Evolutionary conservation across 371 early-diverging fungal species (phyloP), one percentile per base, ranked within the genome.

Genomic region (Coelomomyces lativittatus): DNA sequence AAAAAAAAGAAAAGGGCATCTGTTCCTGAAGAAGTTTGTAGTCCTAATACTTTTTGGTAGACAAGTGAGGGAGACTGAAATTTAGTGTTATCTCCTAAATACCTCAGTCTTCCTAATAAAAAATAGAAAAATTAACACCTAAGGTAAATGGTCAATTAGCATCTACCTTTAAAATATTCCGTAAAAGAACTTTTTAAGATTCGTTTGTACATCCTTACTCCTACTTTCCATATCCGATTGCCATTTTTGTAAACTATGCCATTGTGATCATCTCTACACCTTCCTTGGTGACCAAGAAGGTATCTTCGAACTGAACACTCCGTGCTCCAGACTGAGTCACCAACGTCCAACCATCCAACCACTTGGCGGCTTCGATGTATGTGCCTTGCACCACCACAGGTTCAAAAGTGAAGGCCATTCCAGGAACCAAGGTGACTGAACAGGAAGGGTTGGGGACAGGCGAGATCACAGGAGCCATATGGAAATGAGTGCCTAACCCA

Each of bases 271-370:
- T 65, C 48, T 84, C 80, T 17, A 71, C 73, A 11, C 86, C 85
- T 29, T 57, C 48, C 5, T 67, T 64, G 0, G 73, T 81, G 5
- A 89, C 51, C 28, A 83, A 57, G 15, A 89, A 51, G 49, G 76
- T 78, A 52, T 86, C 84, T 56, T 86, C 90, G 60, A 83, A 91
- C 62, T 92, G 91, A 1, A 88, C 86, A 48, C 86, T 82, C 48
- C 86, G 65, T 12, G 83, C 83, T 17, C 88, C 87, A 54, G 87
- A 87, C 2, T 57, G 54, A 0, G 89, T 85, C 1, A 72, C 62
- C 14, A 80, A 78, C 0, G 91, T 90, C 91, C 91, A 90, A 47
- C 73, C 66, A 54, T 90, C 90, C 4, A 86, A 86, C 86, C 86
- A 88, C 56, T 69, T 68, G 5, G 81, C 55, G 30, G 79, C 79